These are phyloP conservation scores for Lojkania enalia DNA, from an alignment of 2,329 filamentous ascomycete genomes.

Conservation along the genomic window DNA sequence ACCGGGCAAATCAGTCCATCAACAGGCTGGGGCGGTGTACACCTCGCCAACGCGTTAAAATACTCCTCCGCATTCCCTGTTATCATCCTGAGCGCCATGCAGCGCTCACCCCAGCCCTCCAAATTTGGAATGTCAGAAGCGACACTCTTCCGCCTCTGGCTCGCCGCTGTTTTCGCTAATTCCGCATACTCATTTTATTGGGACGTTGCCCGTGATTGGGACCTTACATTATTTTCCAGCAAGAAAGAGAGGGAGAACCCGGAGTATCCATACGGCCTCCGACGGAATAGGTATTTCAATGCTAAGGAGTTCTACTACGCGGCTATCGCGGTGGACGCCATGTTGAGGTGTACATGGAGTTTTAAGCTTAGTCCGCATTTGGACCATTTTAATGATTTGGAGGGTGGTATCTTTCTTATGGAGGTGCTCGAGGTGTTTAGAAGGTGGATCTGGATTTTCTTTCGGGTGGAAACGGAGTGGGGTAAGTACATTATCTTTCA, in stretches of 20 bases:
- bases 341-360: slow-evolving; percentile 87
- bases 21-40: slow-evolving; percentile 77
- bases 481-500: slow-evolving; percentile 53
- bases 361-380: slow-evolving; percentile 82
- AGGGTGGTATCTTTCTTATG: slow-evolving; percentile 85
- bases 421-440: slow-evolving; percentile 85
- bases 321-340: slow-evolving; percentile 76
- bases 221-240: slow-evolving; percentile 77
- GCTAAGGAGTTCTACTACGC: slow-evolving; percentile 77
- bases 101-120: slow-evolving; percentile 63
- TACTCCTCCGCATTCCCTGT: slow-evolving; percentile 95
- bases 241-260: slow-evolving; percentile 60
- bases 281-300: slow-evolving; percentile 73
- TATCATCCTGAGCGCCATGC: slow-evolving; percentile 75
- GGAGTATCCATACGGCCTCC: slow-evolving; percentile 76
- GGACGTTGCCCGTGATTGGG: slow-evolving; percentile 97
- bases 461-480: slow-evolving; percentile 94
- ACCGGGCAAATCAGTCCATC: slow-evolving; percentile 45
- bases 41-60: slow-evolving; percentile 91
- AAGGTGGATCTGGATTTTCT: slow-evolving; percentile 96
- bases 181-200: slow-evolving; percentile 97
- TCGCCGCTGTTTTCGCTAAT: slow-evolving; percentile 76
- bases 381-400: slow-evolving; percentile 82
- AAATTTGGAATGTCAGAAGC: slow-evolving; percentile 58
- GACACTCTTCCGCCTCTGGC: slow-evolving; percentile 60